Evolutionary conservation across 805 yeast species (phyloP).

Genomic region (Starmerella vitae): DNA sequence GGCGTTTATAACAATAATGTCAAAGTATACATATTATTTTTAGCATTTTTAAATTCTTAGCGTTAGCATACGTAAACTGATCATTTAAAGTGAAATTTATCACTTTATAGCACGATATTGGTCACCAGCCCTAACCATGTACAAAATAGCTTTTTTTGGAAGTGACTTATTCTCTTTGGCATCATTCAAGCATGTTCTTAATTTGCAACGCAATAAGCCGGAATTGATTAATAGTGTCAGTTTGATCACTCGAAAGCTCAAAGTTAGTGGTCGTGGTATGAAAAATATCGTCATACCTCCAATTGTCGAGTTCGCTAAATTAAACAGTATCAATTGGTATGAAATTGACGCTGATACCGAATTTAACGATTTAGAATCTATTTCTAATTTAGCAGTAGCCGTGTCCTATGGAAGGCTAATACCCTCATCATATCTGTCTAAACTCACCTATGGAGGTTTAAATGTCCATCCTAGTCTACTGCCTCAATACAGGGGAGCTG

Average conservation of each 20-base stretch:
- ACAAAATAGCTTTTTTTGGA: conserved; percentile 19
- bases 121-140: no score
- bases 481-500: conserved; percentile 71
- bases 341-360: conserved; percentile 15
- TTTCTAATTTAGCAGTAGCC: conserved; percentile 56
- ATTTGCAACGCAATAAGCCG: conserved; percentile 6
- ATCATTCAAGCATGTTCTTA: conserved; percentile 11
- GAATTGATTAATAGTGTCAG: conserved; percentile 4
- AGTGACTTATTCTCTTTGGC: conserved; percentile 20
- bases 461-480: conserved; percentile 88
- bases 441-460: conserved; percentile 50
- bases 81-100: no score
- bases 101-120: no score
- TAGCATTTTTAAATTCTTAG: no score
- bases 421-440: conserved; percentile 43
- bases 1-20: no score
- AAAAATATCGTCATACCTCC: conserved; percentile 12
- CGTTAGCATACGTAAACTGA: no score
- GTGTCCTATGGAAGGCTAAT: conserved; percentile 81
- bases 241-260: conserved; percentile 15
- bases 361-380: conserved; percentile 5
- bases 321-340: conserved; percentile 9
- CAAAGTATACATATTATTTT: no score
- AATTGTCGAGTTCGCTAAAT: conserved; percentile 16
- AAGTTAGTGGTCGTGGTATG: conserved; percentile 21